Conservation (phyloP, 2,329 filamentous ascomycete genomes). For the Scedosporium boydii region DNA sequence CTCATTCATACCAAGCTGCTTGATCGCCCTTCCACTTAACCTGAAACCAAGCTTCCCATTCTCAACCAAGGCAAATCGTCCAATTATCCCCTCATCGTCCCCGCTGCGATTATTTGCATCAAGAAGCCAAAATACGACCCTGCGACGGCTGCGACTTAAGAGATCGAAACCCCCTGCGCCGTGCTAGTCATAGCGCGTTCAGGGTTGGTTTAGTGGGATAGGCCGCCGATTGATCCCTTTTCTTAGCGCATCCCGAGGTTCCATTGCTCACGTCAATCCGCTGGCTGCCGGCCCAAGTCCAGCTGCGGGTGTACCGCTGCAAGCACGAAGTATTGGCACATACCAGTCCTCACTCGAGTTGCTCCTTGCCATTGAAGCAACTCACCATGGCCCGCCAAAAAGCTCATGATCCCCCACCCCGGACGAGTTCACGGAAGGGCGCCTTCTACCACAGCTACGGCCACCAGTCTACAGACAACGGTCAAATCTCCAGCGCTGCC, state of each 20-base stretch:
- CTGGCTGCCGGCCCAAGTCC: neutral
- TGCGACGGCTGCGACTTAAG: too few species aligned
- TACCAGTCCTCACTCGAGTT: neutral
- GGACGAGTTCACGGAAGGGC: neutral
- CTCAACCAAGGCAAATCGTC: neutral
- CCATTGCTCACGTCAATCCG: neutral
- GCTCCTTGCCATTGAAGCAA: neutral
- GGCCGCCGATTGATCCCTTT: neutral
- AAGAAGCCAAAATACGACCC: neutral
- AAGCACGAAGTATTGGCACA: too few species aligned
- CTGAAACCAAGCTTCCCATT: neutral
- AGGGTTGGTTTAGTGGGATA: neutral
- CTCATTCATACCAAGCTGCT: neutral
- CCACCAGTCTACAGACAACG: neutral
- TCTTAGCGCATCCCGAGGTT: neutral
- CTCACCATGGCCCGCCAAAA: neutral
- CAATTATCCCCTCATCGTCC: neutral
- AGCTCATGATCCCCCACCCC: neutral
- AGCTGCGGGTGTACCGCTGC: too few species aligned
- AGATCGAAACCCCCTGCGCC: too few species aligned
- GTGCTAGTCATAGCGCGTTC: too few species aligned
- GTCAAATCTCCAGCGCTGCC: neutral
- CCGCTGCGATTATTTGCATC: too few species aligned
- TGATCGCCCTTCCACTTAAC: neutral
- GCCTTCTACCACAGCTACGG: neutral